phyloP scores from a whole-genome alignment of 768 basidiomycete genomes.

The Solioccasus polychromus region DNA sequence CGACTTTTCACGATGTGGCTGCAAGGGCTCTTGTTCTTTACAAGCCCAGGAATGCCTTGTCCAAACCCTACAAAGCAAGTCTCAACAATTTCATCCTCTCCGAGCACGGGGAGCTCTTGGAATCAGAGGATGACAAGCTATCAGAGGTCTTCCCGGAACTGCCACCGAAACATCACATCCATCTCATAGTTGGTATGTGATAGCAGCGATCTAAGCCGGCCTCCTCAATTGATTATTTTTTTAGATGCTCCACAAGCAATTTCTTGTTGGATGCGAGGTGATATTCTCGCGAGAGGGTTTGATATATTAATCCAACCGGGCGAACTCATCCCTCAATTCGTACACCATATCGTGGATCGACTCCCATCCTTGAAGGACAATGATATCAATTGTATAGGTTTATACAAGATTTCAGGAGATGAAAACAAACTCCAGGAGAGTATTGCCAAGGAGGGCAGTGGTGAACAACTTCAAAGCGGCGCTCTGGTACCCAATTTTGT shows the following conservation, averaged over 20 bases:
- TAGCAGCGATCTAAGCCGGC: background rate
- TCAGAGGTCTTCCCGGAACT: background rate
- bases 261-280: background rate
- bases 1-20: too few relatives aligned
- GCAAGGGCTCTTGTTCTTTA: too few relatives aligned
- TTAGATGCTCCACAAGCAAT: background rate
- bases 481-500: background rate
- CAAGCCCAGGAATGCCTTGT: too few relatives aligned
- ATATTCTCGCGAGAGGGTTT: too few relatives aligned
- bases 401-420: background rate
- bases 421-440: background rate
- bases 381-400: too few relatives aligned
- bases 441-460: too few relatives aligned
- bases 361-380: background rate
- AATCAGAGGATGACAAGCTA: too few relatives aligned
- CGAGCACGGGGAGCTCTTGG: too few relatives aligned
- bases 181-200: background rate
- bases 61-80: too few relatives aligned
- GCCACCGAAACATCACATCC: background rate
- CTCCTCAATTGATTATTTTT: background rate
- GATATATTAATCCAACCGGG: background rate
- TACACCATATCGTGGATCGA: background rate
- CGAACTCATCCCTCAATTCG: background rate
- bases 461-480: too few relatives aligned
- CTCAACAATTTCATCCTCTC: too few relatives aligned